Evolutionary conservation across 2,329 filamentous ascomycete species (phyloP), one percentile per base, ranked within the genome.

Genomic region (Apiospora hydei): DNA sequence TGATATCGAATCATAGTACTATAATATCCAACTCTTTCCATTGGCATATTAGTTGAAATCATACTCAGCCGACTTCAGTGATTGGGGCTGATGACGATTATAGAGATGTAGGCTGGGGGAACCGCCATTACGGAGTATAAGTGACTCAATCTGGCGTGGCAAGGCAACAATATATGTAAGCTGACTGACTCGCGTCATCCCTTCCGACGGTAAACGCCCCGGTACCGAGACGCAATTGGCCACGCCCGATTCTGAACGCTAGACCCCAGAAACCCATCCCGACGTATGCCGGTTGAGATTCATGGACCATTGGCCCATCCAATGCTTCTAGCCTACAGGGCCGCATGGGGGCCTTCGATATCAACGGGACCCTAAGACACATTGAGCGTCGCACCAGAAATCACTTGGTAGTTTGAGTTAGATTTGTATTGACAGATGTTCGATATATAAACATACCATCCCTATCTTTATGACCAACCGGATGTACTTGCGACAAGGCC

Each of bases 91-190:
- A 30, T 18, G 51, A 57, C 13, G 26, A 14, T 13, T 26, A 14
- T 53, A 26, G 14, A 53, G 24, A 14, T 30, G 47, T 11, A 49
- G 18, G 11, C 2, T 53, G 16, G 24, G 13, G 49, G 49, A 24
- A 51, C n/a, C 16, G 14, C n/a, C n/a, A n/a, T n/a, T 61, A 21
- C 14, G 34, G 24, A 11, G n/a, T 64, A 41, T 24, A 64, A 10
- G 34, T 41, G 57, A 64, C 57, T 64, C 57, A 64, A 64, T 18
- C 34, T 41, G 18, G 10, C 34, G 30, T 64, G 34, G 34, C 57
- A n/a, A 64, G 57, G 57, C 57, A 64, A 64, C 34, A 6, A 41
- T 24, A 41, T 38, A 30, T 38, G 53, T 61, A 61, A 34, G 53
- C 30, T 34, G 30, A 41, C 57, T 41, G 34, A n/a, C 30, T 41